Conservation (phyloP, 2,329 filamentous ascomycete species). For the Colletotrichum aenigma region DNA sequence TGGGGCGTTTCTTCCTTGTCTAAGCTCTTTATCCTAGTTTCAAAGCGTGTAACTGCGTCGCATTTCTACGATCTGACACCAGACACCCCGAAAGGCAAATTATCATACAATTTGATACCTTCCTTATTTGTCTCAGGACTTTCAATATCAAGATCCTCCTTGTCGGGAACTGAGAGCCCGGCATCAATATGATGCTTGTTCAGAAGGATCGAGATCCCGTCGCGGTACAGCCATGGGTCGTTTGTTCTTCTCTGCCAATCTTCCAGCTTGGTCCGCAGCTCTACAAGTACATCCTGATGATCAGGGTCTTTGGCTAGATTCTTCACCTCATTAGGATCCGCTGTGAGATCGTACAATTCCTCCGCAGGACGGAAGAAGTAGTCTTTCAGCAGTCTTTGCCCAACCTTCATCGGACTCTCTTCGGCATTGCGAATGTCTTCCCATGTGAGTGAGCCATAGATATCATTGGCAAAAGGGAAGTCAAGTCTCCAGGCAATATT, state of each 20-base stretch:
- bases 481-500: constrained; percentile 27
- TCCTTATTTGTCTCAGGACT: not conserved
- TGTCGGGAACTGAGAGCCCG: not conserved
- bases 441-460: constrained; percentile 47
- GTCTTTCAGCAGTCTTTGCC: not conserved
- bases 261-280: not conserved
- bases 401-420: constrained; percentile 13
- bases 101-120: not conserved
- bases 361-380: not conserved
- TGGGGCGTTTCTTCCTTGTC: not conserved
- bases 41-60: not conserved
- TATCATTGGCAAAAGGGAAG: constrained; percentile 51
- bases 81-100: not conserved
- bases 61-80: not conserved
- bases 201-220: not conserved
- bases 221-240: not conserved
- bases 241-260: not conserved
- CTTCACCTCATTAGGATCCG: not conserved
- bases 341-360: not conserved
- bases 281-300: not conserved
- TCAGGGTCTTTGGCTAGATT: not conserved
- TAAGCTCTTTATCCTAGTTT: not conserved
- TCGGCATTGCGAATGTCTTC: constrained; percentile 41
- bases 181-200: not conserved
- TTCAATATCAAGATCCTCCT: not conserved